Evolutionary conservation across 495 filamentous ascomycete genomes (phyloP).

Genomic region (Penicillium silybi): DNA sequence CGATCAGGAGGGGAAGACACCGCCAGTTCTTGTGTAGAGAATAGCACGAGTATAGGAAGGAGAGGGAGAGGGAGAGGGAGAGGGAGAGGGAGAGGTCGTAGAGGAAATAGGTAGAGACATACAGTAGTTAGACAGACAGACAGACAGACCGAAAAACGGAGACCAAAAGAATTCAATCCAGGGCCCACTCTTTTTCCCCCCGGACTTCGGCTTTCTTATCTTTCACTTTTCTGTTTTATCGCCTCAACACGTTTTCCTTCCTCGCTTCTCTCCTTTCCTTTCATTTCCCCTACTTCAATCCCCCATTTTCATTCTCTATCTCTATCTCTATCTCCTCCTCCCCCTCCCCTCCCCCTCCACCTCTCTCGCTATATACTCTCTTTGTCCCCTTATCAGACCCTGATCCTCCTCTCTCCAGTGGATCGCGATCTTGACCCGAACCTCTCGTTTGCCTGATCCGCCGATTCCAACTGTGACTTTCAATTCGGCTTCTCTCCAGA

Average conservation of each 20-base stretch:
- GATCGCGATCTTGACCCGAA: background rate
- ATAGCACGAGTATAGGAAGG: too few species aligned
- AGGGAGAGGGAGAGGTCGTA: too few species aligned
- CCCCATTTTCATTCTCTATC: background rate
- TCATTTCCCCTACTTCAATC: background rate
- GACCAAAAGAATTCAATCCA: too few species aligned
- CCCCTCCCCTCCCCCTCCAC: too few species aligned
- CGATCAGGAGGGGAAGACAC: slow-evolving; percentile 16
- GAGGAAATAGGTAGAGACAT: too few species aligned
- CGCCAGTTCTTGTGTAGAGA: background rate
- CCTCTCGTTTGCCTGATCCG: background rate
- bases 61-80: too few species aligned
- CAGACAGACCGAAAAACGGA: too few species aligned
- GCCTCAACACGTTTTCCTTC: background rate
- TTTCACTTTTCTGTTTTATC: background rate
- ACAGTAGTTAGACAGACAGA: too few species aligned
- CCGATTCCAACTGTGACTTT: background rate
- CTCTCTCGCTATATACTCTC: slow-evolving; percentile 10
- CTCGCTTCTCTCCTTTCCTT: slow-evolving; percentile 1
- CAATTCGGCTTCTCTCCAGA: slow-evolving; percentile 6
- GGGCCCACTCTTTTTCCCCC: background rate
- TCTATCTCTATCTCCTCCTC: too few species aligned
- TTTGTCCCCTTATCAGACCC: background rate
- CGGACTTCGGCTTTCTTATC: background rate
- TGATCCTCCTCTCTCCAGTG: slow-evolving; percentile 2